Conservation (phyloP, 306 rosid species). For the Fagus sylvatica region DNA sequence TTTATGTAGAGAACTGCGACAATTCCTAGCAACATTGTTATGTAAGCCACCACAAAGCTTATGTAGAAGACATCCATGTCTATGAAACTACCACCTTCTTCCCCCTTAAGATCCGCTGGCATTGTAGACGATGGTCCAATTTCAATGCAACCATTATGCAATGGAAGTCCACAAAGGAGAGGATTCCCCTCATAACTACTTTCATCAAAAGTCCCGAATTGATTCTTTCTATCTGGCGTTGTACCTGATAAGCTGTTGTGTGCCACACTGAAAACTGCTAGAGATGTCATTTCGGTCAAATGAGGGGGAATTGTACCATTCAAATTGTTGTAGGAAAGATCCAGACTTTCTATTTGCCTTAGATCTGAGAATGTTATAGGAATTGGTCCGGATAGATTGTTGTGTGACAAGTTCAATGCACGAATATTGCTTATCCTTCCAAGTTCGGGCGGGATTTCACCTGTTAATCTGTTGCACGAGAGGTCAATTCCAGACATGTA, state of each 20-base stretch:
- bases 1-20: not conserved
- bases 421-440: not conserved
- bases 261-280: slow-evolving; percentile 5
- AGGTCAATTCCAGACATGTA: slow-evolving; percentile 3
- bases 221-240: not conserved
- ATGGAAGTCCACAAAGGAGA: not conserved
- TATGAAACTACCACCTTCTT: not conserved
- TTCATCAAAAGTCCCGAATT: not conserved
- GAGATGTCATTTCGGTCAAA: not conserved
- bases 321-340: slow-evolving; percentile 8
- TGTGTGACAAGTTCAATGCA: not conserved
- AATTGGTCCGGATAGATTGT: not conserved
- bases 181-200: not conserved
- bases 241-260: slow-evolving; percentile 2
- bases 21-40: not conserved
- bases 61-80: not conserved
- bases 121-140: not conserved
- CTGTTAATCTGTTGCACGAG: not conserved
- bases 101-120: not conserved
- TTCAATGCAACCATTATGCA: not conserved
- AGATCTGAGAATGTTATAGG: not conserved
- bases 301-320: not conserved
- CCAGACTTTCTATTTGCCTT: not conserved
- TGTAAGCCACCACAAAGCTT: not conserved
- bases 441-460: not conserved